Conservation (phyloP, 1,284 basidiomycete species). For the Boletus mariae region DNA sequence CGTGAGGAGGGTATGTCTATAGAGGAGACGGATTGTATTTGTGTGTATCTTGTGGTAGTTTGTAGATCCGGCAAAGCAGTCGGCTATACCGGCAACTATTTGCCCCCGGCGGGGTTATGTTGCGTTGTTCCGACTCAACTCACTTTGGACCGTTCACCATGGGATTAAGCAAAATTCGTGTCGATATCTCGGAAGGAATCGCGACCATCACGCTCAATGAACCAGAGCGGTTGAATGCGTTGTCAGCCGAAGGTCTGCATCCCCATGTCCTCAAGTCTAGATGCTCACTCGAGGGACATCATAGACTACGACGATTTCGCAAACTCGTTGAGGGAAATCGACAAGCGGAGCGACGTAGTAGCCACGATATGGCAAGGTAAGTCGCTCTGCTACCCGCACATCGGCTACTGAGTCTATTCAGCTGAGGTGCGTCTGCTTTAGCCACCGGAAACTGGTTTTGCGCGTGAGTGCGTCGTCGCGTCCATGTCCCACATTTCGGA, state of each 20-base stretch:
- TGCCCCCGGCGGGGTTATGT: background rate
- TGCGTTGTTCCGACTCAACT: too few species aligned
- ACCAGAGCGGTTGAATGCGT: conserved; percentile 56
- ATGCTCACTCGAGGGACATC: background rate
- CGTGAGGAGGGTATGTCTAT: conserved; percentile 4
- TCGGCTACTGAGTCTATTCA: background rate
- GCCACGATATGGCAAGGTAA: conserved; percentile 66
- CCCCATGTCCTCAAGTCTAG: background rate
- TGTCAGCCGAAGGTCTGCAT: conserved; percentile 50
- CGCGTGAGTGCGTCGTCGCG: conserved; percentile 44
- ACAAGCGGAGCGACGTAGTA: conserved; percentile 58
- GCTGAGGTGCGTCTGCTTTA: conserved; percentile 21
- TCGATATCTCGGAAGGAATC: conserved; percentile 53
- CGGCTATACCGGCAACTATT: background rate
- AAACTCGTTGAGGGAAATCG: conserved; percentile 52
- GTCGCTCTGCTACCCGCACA: conserved; percentile 10
- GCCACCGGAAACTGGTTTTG: conserved; percentile 70
- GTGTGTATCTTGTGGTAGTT: background rate
- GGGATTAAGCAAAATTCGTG: conserved; percentile 38
- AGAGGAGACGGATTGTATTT: background rate
- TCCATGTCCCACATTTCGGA: background rate
- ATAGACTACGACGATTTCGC: conserved; percentile 64
- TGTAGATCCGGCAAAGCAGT: background rate
- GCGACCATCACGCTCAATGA: conserved; percentile 68
- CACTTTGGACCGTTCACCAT: conserved; percentile 8